A percentile compares a stretch with the other conserved stretches of the same genome.
Conservation (phyloP, 192 early-diverging fungal genomes). For the Coemansia sp. region DNA sequence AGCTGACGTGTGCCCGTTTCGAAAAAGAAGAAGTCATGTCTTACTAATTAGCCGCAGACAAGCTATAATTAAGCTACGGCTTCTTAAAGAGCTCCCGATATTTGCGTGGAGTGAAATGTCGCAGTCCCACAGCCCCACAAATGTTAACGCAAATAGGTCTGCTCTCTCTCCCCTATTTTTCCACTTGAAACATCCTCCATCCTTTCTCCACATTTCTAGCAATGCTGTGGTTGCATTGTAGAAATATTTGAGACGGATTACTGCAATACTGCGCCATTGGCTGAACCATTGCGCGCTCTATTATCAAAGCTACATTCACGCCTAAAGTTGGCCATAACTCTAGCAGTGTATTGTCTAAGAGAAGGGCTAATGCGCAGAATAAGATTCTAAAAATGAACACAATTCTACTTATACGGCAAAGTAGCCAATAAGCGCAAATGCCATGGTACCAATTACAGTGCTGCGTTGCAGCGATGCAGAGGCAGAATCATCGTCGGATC, state of each 20-base stretch:
- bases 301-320: not conserved
- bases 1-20: not conserved
- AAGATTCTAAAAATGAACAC: too few species aligned
- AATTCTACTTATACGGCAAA: not conserved
- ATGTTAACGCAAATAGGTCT: not conserved
- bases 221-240: not conserved
- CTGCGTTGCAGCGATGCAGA: not conserved
- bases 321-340: not conserved
- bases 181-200: not conserved
- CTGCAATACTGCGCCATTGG: not conserved
- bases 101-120: not conserved
- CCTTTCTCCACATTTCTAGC: not conserved
- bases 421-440: not conserved
- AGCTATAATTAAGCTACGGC: not conserved
- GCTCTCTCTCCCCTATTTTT: not conserved
- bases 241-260: not conserved
- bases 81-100: not conserved
- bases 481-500: not conserved
- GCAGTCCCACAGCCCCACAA: not conserved
- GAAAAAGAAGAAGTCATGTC: not conserved
- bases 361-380: not conserved
- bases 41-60: not conserved
- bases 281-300: not conserved
- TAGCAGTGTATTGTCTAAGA: not conserved
- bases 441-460: not conserved